phyloP scores from a whole-genome alignment of 2,329 filamentous ascomycete species.

The Fusarium fracticaudum region DNA sequence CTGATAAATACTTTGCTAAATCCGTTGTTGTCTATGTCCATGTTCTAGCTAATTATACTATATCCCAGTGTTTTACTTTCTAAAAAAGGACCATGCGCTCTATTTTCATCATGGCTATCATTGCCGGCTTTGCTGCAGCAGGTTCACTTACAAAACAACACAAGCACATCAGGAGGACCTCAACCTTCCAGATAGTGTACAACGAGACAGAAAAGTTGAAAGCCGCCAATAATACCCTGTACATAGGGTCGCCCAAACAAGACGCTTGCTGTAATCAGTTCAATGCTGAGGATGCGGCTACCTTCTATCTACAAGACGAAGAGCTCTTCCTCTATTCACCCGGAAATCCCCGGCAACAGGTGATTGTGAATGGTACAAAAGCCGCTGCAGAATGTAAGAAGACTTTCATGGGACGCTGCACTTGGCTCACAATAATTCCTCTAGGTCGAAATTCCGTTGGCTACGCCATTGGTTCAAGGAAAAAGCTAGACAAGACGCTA shows the following conservation, averaged over 20 bases:
- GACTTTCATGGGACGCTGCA: neutral
- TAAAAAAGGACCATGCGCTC: neutral
- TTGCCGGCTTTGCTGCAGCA: neutral
- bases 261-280: neutral
- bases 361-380: neutral
- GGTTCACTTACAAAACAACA: neutral
- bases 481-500: too few relatives aligned
- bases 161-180: neutral
- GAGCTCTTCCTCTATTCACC: constrained; percentile 4
- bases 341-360: neutral
- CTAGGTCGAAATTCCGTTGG: neutral
- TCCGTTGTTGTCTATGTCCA: neutral
- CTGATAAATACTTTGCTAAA: neutral
- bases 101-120: neutral
- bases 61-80: neutral
- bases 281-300: neutral
- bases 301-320: neutral
- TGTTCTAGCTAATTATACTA: neutral
- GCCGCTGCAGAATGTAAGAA: neutral
- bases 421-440: neutral
- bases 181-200: neutral
- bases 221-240: neutral
- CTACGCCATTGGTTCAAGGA: neutral
- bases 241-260: neutral
- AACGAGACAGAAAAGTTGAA: neutral